These are phyloP conservation scores for Rhizopogon roseolus DNA, from an alignment of 768 basidiomycete species.

Conservation along the genomic window DNA sequence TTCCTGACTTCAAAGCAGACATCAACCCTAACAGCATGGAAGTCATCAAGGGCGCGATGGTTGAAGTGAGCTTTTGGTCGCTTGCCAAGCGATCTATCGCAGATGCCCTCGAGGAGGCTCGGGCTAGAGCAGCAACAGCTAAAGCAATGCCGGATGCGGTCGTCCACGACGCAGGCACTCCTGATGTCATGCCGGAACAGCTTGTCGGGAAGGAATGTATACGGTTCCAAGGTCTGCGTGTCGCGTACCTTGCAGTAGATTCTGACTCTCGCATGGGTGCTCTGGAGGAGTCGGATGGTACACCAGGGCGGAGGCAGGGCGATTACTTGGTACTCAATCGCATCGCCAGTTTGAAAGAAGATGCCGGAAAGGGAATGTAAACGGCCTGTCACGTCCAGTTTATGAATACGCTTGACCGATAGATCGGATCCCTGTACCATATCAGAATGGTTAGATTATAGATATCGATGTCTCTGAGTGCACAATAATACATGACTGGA, in stretches of 20 bases:
- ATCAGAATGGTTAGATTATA: not conserved
- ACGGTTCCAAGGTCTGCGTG: constrained; percentile 93
- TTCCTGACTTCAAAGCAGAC: constrained; percentile 77
- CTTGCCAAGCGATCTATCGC: constrained; percentile 65
- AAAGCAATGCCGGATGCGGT: constrained; percentile 35
- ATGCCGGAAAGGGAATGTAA: constrained; percentile 62
- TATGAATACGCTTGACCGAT: not conserved
- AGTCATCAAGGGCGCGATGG: constrained; percentile 71
- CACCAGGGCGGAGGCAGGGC: constrained; percentile 49
- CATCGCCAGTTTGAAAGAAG: constrained; percentile 93
- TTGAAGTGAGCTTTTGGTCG: constrained; percentile 87
- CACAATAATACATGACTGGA: not conserved
- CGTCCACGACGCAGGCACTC: constrained; percentile 48
- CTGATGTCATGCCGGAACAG: constrained; percentile 66
- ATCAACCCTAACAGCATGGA: constrained; percentile 81
- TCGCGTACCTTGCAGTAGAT: constrained; percentile 94
- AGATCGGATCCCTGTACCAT: not conserved
- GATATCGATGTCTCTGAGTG: not conserved
- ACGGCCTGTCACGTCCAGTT: not conserved
- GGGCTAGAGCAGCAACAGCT: constrained; percentile 56
- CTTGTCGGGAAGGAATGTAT: constrained; percentile 89
- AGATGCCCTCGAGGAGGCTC: constrained; percentile 65
- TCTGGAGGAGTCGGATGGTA: constrained; percentile 48
- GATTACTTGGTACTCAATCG: constrained; percentile 86
- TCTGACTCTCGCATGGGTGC: constrained; percentile 71